Evolutionary conservation across 2,329 filamentous ascomycete genomes (phyloP).

Genomic region (Metarhizium brunneum): DNA sequence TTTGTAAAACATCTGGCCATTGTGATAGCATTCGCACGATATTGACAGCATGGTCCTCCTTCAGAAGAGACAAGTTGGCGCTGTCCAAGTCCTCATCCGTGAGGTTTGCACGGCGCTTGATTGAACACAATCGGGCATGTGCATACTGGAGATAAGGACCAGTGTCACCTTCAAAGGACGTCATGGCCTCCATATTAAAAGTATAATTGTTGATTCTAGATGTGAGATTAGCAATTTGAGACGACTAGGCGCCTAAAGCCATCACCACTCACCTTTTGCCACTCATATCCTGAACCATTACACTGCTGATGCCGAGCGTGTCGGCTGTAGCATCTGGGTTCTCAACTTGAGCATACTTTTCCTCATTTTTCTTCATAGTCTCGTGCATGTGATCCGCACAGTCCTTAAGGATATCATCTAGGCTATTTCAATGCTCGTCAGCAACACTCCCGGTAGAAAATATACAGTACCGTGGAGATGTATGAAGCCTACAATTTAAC

Average conservation of each 20-base stretch:
- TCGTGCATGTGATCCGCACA: constrained; percentile 96
- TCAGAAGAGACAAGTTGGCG: constrained; percentile 60
- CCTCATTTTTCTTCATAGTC: constrained; percentile 83
- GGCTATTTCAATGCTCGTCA: constrained; percentile 3
- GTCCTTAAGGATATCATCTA: constrained; percentile 32
- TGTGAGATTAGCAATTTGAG: constrained; percentile 7
- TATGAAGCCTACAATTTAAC: constrained; percentile 50
- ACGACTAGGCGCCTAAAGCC: background rate
- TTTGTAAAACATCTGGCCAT: constrained; percentile 77
- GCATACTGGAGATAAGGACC: constrained; percentile 81
- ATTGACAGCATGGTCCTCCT: constrained; percentile 62
- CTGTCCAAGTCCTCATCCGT: constrained; percentile 46
- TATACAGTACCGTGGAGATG: constrained; percentile 1
- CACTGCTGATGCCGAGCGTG: constrained; percentile 81
- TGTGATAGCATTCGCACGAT: constrained; percentile 69
- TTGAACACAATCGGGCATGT: constrained; percentile 61
- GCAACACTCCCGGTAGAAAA: background rate
- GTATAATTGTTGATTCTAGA: constrained; percentile 54
- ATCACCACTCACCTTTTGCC: constrained; percentile 63
- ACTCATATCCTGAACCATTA: constrained; percentile 98
- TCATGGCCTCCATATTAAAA: constrained; percentile 77
- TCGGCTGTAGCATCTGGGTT: constrained; percentile 77
- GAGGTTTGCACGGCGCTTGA: constrained; percentile 47
- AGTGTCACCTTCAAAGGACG: constrained; percentile 76
- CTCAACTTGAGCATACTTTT: constrained; percentile 84